Percentiles rank a stretch among this genome's conserved stretches.
phyloP scores from a whole-genome alignment of 2,329 filamentous ascomycete genomes.

The Cordyceps sp. region DNA sequence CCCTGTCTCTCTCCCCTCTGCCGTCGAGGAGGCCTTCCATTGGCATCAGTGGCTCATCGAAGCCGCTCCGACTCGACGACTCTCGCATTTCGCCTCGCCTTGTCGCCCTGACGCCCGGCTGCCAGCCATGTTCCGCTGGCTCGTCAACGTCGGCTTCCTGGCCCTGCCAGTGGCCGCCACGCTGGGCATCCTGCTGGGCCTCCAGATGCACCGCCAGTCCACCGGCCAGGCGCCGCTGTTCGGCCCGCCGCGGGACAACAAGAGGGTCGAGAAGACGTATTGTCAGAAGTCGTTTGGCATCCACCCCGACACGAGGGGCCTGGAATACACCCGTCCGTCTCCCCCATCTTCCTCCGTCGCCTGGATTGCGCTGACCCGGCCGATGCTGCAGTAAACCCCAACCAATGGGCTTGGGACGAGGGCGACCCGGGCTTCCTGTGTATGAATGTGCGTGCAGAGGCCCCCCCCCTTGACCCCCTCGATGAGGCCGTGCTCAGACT shows the following conservation, averaged over 20 bases:
- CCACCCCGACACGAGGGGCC: conserved; percentile 22
- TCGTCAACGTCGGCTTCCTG: conserved; percentile 32
- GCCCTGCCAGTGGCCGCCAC: conserved; percentile 31
- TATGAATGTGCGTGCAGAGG: conserved; percentile 28
- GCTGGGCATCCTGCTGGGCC: conserved; percentile 29
- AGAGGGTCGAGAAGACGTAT: conserved; percentile 17
- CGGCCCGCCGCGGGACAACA: conserved; percentile 11
- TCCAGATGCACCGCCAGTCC: conserved; percentile 25
- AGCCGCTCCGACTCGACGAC: no score
- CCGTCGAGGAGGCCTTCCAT: no score
- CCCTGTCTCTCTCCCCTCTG: no score
- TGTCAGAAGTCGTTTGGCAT: conserved; percentile 29
- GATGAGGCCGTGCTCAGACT: neutral
- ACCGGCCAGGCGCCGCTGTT: conserved; percentile 28
- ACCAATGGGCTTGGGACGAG: conserved; percentile 32
- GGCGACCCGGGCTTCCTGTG: conserved; percentile 24
- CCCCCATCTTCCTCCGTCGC: neutral
- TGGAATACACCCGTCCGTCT: conserved; percentile 29
- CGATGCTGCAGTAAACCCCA: conserved; percentile 29
- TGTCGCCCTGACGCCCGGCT: neutral
- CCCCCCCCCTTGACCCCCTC: neutral
- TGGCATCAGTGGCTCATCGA: no score
- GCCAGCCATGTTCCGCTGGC: conserved; percentile 21
- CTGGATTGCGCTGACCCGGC: neutral
- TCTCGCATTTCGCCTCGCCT: neutral